Base-by-base conservation (phyloP, 805 yeast genomes). In the Starmera amethionina region DNA sequence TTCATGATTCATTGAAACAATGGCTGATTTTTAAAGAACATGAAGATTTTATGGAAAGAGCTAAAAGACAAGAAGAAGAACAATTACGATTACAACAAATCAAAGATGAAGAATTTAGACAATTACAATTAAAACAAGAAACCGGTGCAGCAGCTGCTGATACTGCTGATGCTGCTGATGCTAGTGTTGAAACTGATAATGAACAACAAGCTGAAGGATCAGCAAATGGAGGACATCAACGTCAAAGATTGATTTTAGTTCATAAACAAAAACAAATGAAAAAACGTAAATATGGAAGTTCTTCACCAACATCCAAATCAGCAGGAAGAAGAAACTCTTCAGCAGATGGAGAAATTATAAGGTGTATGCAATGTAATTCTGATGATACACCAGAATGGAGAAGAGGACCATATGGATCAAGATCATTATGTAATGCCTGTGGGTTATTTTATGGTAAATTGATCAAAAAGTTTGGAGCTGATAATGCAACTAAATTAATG, bases 381-480 rank as follows among this genome's bases (percentile, higher is more conserved):
- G 67, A 67, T 27, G 77, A 75, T 36, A 84, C 95, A 0, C 96
- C 96, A 0, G 96, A 89, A 59, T 88, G 97, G 97, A 70, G 97
- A 54, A 68, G 82, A 45, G 97, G 96, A 0, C 96, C 96, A 1
- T 72, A 75, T 42, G 95, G 95, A 0, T 75, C 79, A 5, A 71
- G 86, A 50, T 82, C 90, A 0, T 65, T 88, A 43, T 88, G 97
- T 61, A 88, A 88, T 59, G 96, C 97, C 0, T 89, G 97, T 63
- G 97, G 97, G 0, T 64, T 89, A 37, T 82, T 78, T 51, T 80
- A 72, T 53, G 69, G 82, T 13, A 82, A 82, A 52, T 54, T 82
- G 41, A 62, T 69, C 5, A 78, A 69, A 47, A 71, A 65, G 44
- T 57, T 64, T 44, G 79, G 78, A 2, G 39, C 47, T 4, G 59